Evolutionary conservation across 176 grass and related monocot species (phyloP), one percentile per base, ranked within the genome.

Genomic region (Otatea glauca): DNA sequence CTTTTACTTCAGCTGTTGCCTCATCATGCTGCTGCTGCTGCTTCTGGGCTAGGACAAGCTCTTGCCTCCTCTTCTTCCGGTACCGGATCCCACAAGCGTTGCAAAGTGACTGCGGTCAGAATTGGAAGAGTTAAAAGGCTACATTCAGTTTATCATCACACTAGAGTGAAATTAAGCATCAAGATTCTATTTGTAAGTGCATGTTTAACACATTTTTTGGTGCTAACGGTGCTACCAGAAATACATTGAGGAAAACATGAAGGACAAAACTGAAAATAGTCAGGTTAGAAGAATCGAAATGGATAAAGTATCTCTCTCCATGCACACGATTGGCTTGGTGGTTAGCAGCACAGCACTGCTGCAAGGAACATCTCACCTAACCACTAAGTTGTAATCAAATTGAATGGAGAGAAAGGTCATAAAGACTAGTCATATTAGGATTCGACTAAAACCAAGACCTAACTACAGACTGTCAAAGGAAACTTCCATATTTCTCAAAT

Each of bases 81-180:
- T 97, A 97, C 61, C 93, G 87, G 68, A 97, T 97, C 56, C 95
- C 95, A 29, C 95, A 97, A 66, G 95, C 95, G 18, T 97, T 97
- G 82, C 95, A 97, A 7, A 97, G 83, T 16, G 92, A 91, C 95
- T 97, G 81, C 9, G 2, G 76, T 74, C 20, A 68, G 0, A 74
- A 75, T 85, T 18, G 15, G 18, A 65, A 68, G 25, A 37, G 25
- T 66, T 25, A 72, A 43, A 64, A 9, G 10, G 2, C 9, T 7
- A 4, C 0, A 38, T 37, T 39, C 41, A 5, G 17, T 50, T 50
- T 71, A 23, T 62, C 45, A 17, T 14, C 12, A 80, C 1, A 68
- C 5, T 47, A 83, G 1, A 39, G 14, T 47, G 27, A 21, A 37
- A 65, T 63, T 69, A 63, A 72, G 9, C 39, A 70, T 69, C 11